Base-by-base conservation (phyloP, 345 rosid species). In the Melaleuca alternifolia region DNA sequence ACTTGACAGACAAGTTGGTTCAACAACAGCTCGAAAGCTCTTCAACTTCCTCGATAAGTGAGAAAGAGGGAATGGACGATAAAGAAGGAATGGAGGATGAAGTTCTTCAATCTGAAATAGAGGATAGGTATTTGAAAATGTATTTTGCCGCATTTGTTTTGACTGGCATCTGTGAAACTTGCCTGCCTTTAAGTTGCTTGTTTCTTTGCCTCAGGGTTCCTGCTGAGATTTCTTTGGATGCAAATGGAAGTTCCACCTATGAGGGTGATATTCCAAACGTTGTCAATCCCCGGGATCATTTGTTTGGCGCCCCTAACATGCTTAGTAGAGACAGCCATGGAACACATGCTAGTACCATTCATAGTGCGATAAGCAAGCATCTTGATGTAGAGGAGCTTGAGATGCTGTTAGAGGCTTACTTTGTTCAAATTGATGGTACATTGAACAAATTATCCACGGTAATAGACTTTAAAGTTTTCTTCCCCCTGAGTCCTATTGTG, bases 341-440 rank as follows among this genome's bases (percentile, higher is more conserved):
- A 86, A 93, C 96, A 33, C 92, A 9, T 84, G 87, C 98, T 23
- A 94, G 98, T 85, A 90, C 96, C 85, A 92, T 93, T 51, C 89
- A 88, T 50, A 95, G 98, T 91, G 93, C 93, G 33, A 90, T 92
- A 85, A 92, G 93, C 91, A 93, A 97, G 90, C 91, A 91, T 30
- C 93, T 96, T 79, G 95, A 94, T 87, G 96, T 94, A 6, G 97
- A 96, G 90, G 99, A 97, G 89, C 97, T 97, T 48, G 99, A 96
- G 88, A 97, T 96, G 99, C 98, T 97, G 84, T 86, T 96, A 91
- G 99, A 97, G 90, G 98, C 99, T n/a, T 96, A 96, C 87, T 96
- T 97, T 62, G 98, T 96, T 84, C 99, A 95, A 85, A 92, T 96
- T 83, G 99, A 97, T 89, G 99, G 98, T 57, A 95, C 95, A 56